A percentile compares a stretch with the other conserved stretches of the same genome.
These are phyloP conservation scores for Termitomyces sp. DNA, from an alignment of 768 basidiomycete genomes.

Conservation along the genomic window DNA sequence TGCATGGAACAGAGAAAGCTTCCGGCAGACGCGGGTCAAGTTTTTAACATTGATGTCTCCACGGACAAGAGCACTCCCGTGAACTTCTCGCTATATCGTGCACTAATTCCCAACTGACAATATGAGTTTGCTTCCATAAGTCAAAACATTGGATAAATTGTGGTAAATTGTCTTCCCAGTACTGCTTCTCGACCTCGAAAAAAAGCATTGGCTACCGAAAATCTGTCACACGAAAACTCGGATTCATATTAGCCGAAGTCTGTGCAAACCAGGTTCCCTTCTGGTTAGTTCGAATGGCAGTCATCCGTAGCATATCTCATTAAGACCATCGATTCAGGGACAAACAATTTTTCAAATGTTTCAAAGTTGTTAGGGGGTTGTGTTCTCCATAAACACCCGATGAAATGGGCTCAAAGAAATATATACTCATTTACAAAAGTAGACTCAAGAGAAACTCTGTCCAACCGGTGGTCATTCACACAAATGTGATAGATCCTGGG, in stretches of 20 bases:
- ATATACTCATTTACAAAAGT: too few relatives aligned
- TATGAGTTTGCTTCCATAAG: background rate
- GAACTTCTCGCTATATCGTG: constrained; percentile 3
- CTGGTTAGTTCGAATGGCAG: too few relatives aligned
- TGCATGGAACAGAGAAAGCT: constrained; percentile 6
- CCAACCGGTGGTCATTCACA: too few relatives aligned
- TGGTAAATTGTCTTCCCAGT: background rate
- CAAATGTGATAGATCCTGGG: too few relatives aligned
- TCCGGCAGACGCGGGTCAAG: constrained; percentile 14
- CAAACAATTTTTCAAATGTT: too few relatives aligned
- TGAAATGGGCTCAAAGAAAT: too few relatives aligned
- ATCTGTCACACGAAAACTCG: background rate
- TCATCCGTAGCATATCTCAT: too few relatives aligned
- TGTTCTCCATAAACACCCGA: too few relatives aligned
- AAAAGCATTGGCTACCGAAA: background rate
- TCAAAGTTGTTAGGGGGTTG: too few relatives aligned
- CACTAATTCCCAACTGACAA: constrained; percentile 12
- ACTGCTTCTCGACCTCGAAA: background rate
- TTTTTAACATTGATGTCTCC: constrained; percentile 17
- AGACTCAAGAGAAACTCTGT: too few relatives aligned
- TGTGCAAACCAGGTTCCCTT: background rate
- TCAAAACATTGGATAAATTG: background rate
- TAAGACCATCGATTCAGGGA: background rate
- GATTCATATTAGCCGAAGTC: background rate
- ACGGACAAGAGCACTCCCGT: constrained; percentile 13